These are phyloP conservation scores for Candida frijolesensis DNA, from an alignment of 1,139 yeast genomes.

Conservation along the genomic window DNA sequence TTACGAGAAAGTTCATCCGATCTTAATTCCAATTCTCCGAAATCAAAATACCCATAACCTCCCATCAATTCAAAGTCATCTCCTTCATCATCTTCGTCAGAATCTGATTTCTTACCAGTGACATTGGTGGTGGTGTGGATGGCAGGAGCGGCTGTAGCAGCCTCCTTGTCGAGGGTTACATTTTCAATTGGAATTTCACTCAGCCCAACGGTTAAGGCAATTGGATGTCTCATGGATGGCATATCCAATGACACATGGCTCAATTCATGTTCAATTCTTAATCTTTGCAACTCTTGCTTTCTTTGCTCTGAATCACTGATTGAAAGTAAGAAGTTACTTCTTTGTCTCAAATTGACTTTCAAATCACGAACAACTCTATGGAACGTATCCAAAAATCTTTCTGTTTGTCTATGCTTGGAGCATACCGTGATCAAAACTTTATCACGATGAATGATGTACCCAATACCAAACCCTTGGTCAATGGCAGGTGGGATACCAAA, in stretches of 20 bases:
- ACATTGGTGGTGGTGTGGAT: too few species aligned
- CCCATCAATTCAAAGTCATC: slow-evolving; percentile 51
- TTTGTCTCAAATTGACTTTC: slow-evolving; percentile 45
- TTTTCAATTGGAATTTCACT: slow-evolving; percentile 22
- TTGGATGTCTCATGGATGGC: slow-evolving; percentile 41
- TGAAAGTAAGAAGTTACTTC: slow-evolving; percentile 36
- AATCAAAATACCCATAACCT: slow-evolving; percentile 77
- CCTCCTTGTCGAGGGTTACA: slow-evolving; percentile 12
- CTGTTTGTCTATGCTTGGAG: slow-evolving; percentile 75
- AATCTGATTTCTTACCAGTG: neutral
- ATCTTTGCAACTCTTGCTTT: slow-evolving; percentile 35
- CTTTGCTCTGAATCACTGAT: slow-evolving; percentile 39
- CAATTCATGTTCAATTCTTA: slow-evolving; percentile 40
- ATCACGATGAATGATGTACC: slow-evolving; percentile 72
- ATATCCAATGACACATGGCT: slow-evolving; percentile 29
- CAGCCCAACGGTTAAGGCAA: slow-evolving; percentile 29
- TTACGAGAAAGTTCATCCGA: slow-evolving; percentile 33
- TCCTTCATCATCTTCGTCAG: slow-evolving; percentile 12
- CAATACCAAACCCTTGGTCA: slow-evolving; percentile 76
- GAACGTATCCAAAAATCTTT: slow-evolving; percentile 64
- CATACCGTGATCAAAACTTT: slow-evolving; percentile 61
- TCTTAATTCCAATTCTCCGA: slow-evolving; percentile 52
- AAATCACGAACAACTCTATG: slow-evolving; percentile 61
- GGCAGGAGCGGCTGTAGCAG: neutral
- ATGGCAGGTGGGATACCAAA: slow-evolving; percentile 80